Evolutionary conservation across 345 rosid genomes (phyloP), one percentile per base, ranked within the genome.

Genomic region (Adansonia digitata): DNA sequence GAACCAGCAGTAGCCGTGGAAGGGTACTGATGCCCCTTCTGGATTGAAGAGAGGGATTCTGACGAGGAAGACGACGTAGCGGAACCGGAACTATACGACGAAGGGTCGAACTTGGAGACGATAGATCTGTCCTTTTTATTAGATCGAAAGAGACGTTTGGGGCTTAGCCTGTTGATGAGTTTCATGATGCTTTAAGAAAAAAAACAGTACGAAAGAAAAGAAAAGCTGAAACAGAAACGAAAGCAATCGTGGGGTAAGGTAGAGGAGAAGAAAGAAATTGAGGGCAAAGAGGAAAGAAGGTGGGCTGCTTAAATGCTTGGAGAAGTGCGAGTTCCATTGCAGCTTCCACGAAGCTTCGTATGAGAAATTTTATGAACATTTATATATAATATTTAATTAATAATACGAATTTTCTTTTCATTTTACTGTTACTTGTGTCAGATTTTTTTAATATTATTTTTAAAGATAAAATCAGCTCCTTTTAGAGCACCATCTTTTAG

Each of bases 341-440:
- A 93, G 76, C 88, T 95, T 93, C 99, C 85, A 26, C 79, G 99
- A 91, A 95, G 81, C 83, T 95, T 95, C 99, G 35, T 78, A 3
- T 29, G 43, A 69, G n/a, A 51, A 69, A 10, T 5, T 49, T 31
- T 49, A 11, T 37, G 15, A n/a, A 37, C 27, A 37, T 37, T 63
- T 34, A 37, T 63, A 9, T 37, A 1, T 37, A 2, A 37, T 63
- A 9, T 37, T 0, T 37, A 2, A 9, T 1, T 18, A n/a, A 2
- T 37, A 1, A n/a, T 37, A n/a, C 42, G 13, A 35, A 1, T 35
- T 62, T 62, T 62, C 5, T 10, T n/a, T 9, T 5, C 15, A n/a
- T n/a, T 63, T 37, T 4, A 15, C 52, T 18, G 0, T 5, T 27
- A 4, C 1, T 13, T 1, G 48, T 9, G 48, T 43, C 48, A 43